A percentile compares a stretch with the other conserved stretches of the same genome.
Conservation (phyloP, 371 early-diverging fungal genomes). For the Rhizopus arrhizus region DNA sequence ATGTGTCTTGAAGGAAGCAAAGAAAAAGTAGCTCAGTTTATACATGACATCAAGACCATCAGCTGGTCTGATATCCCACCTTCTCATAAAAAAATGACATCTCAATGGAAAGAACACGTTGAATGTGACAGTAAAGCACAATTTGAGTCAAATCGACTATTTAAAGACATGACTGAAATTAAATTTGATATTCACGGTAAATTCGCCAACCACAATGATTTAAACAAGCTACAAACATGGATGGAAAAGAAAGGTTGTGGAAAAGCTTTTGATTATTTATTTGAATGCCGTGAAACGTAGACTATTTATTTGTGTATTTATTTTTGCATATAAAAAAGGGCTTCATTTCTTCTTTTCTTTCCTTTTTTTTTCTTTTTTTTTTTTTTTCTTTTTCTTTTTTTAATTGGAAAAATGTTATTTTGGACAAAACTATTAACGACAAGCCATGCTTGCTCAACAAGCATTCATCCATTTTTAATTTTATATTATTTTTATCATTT, state of each 20-base stretch:
- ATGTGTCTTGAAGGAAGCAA: slow-evolving; percentile 47
- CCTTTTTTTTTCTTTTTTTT: slow-evolving; percentile 7
- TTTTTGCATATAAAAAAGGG: background rate
- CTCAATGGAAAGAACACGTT: slow-evolving; percentile 36
- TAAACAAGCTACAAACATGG: slow-evolving; percentile 41
- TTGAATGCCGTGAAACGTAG: slow-evolving; percentile 23
- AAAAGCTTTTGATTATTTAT: slow-evolving; percentile 44
- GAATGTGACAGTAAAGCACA: slow-evolving; percentile 21
- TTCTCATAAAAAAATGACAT: slow-evolving; percentile 43
- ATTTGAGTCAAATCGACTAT: slow-evolving; percentile 24
- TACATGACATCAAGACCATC: slow-evolving; percentile 49
- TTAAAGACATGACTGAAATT: slow-evolving; percentile 39
- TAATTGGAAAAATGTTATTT: slow-evolving; percentile 20
- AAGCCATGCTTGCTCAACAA: slow-evolving; percentile 41
- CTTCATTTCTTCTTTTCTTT: slow-evolving; percentile 8
- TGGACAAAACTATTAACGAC: slow-evolving; percentile 48
- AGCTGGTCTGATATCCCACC: slow-evolving; percentile 49
- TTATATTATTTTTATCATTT: slow-evolving; percentile 41
- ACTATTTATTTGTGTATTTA: background rate
- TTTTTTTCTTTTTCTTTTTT: slow-evolving; percentile 1
- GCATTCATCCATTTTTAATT: slow-evolving; percentile 38
- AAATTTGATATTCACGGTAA: slow-evolving; percentile 44
- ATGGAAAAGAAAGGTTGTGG: slow-evolving; percentile 38
- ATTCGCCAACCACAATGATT: slow-evolving; percentile 43
- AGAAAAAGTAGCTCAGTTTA: slow-evolving; percentile 37